phyloP scores from a whole-genome alignment of 2,329 filamentous ascomycete genomes.

The Penicillium aurantiogriseum region DNA sequence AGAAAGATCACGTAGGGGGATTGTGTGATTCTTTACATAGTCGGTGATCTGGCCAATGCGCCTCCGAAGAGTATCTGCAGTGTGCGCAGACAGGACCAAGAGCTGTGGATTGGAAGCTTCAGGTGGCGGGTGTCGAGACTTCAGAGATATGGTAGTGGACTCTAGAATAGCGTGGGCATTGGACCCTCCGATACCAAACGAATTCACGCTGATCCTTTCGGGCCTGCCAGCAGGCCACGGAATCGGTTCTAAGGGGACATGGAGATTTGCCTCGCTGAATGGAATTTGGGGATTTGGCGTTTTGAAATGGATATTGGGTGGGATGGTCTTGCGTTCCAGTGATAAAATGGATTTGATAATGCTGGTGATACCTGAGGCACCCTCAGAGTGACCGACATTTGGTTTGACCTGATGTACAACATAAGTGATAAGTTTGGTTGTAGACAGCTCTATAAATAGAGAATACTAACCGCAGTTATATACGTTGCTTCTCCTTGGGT shows the following conservation, averaged over 20 bases:
- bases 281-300: constrained; percentile 29
- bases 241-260: constrained; percentile 17
- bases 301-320: constrained; percentile 31
- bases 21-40: constrained; percentile 8
- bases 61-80: constrained; percentile 8
- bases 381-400: constrained; percentile 30
- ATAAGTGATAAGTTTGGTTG: not conserved
- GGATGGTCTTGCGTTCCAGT: constrained; percentile 24
- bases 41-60: constrained; percentile 7
- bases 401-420: constrained; percentile 23
- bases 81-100: constrained; percentile 19
- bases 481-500: constrained; percentile 14
- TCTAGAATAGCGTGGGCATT: constrained; percentile 26
- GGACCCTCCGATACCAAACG: constrained; percentile 33
- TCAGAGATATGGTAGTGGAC: constrained; percentile 1
- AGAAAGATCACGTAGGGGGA: constrained; percentile 9
- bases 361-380: constrained; percentile 27
- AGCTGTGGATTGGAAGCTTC: not conserved
- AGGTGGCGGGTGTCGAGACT: not conserved
- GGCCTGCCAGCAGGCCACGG: constrained; percentile 27
- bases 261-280: constrained; percentile 15
- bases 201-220: constrained; percentile 33
- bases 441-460: too few species aligned
- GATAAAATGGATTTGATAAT: constrained; percentile 27
- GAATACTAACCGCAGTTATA: constrained; percentile 17